These are phyloP conservation scores for Candida ficus DNA, from an alignment of 805 yeast genomes.

Conservation along the genomic window DNA sequence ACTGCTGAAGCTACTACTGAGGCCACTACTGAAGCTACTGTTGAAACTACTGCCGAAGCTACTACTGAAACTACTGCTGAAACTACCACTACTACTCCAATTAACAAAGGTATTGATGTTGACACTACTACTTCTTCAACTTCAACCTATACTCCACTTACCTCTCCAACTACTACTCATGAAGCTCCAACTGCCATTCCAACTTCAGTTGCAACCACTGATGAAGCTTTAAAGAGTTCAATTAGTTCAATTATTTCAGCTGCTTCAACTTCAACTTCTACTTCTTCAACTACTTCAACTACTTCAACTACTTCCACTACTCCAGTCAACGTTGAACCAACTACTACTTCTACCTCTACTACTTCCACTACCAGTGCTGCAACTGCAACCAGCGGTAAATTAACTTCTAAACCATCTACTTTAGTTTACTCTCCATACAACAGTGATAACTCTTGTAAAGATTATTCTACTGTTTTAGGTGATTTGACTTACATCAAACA, in stretches of 20 bases:
- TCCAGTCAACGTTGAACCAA: too few species aligned
- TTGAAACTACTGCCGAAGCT: conserved; percentile 9
- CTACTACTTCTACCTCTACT: neutral
- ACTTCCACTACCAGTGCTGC: conserved; percentile 18
- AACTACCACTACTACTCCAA: conserved; percentile 9
- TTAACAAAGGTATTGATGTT: too few species aligned
- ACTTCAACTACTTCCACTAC: conserved; percentile 22
- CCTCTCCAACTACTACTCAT: conserved; percentile 25
- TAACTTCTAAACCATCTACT: conserved; percentile 42
- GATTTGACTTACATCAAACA: conserved; percentile 57
- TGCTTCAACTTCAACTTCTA: conserved; percentile 24
- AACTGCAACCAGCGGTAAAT: conserved; percentile 20
- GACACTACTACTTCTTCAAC: conserved; percentile 9
- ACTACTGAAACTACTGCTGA: conserved; percentile 8
- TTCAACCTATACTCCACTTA: neutral
- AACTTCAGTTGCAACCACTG: conserved; percentile 29
- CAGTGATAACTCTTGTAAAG: conserved; percentile 64
- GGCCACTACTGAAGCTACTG: conserved; percentile 10
- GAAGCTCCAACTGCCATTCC: conserved; percentile 29
- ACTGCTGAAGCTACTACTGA: conserved; percentile 10
- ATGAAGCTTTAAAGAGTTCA: too few species aligned
- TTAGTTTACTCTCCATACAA: conserved; percentile 79
- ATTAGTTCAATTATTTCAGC: too few species aligned
- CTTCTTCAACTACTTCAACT: conserved; percentile 18
- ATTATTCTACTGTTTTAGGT: conserved; percentile 40